Evolutionary conservation across 2,329 filamentous ascomycete species (phyloP), one percentile per base, ranked within the genome.

Genomic region (Aureobasidium zeae): DNA sequence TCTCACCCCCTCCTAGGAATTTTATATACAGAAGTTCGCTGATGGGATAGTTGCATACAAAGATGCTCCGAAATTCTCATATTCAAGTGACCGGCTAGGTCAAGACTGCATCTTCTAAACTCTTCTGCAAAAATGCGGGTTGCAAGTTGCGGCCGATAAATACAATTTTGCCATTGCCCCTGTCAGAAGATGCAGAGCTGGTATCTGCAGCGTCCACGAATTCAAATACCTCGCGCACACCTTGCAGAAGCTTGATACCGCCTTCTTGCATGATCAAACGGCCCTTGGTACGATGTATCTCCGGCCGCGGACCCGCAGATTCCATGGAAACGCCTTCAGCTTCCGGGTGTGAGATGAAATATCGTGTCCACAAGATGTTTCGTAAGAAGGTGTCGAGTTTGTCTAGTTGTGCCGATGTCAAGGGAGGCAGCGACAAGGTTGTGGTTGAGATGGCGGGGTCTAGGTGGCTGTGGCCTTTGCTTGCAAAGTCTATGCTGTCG

Each of bases 161-260:
- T 5, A 62, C 59, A 34, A 62, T 56, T 43, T 56, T 61, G 32
- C 59, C 55, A 10, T 34, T 46, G 13, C 45, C 19, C 34, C 28
- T 35, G 12, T 20, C 34, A 13, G 15, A 6, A 16, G 45, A 24
- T 7, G 33, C 34, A 13, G 29, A 36, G 29, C 28, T 29, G 4
- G 21, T 41, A 12, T 39, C 50, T 4, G 45, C 34, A 32, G 32
- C 45, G 47, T 94, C 86, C 17, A 86, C 76, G 17, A 96, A 83
- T 56, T 98, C 91, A 61, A 96, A 98, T 12, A 96, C 75, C 54
- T 95, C 89, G 42, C 89, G 71, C 1, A 98, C 91, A 2, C 88
- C 91, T 61, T 98, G 91, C 6, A 96, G 71, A 50, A 96, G 77
- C 58, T 86, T 84, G 31, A 78, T 67, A 0, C 69, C 67, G 1